Evolutionary conservation across 139 green algal species (phyloP).

Genomic region (Chlamydomonas sp.): DNA sequence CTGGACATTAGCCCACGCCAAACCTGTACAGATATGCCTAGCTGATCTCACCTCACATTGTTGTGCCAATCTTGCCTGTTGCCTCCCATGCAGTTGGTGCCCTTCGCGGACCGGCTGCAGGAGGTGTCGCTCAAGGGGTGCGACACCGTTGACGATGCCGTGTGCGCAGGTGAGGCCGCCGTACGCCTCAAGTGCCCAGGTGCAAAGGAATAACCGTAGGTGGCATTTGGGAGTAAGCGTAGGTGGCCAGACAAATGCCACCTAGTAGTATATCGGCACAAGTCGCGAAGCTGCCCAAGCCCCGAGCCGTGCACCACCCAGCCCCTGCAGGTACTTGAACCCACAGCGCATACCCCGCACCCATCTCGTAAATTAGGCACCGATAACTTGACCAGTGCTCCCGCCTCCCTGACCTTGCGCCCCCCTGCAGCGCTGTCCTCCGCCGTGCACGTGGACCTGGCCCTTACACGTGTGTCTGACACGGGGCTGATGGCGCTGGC

Average conservation of each 20-base stretch:
- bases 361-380: neutral
- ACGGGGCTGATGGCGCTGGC: constrained; percentile 14
- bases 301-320: neutral
- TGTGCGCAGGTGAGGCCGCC: constrained; percentile 5
- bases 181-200: too few relatives aligned
- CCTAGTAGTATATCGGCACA: neutral
- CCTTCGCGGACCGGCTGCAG: neutral
- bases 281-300: neutral
- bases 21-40: neutral
- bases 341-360: neutral
- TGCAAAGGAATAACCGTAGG: too few relatives aligned
- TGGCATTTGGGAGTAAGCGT: neutral
- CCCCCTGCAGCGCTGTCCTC: neutral
- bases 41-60: neutral
- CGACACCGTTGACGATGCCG: constrained; percentile 3
- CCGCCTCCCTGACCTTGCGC: neutral
- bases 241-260: neutral
- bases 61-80: neutral
- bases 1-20: neutral
- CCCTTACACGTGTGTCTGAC: constrained; percentile 9
- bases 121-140: constrained; percentile 1
- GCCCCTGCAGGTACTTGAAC: too few relatives aligned
- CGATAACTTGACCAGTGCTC: neutral
- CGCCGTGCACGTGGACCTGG: neutral
- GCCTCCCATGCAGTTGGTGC: neutral